Base-by-base conservation (phyloP, 192 early-diverging fungal species). In the Rhizoclosmatium globosum region DNA sequence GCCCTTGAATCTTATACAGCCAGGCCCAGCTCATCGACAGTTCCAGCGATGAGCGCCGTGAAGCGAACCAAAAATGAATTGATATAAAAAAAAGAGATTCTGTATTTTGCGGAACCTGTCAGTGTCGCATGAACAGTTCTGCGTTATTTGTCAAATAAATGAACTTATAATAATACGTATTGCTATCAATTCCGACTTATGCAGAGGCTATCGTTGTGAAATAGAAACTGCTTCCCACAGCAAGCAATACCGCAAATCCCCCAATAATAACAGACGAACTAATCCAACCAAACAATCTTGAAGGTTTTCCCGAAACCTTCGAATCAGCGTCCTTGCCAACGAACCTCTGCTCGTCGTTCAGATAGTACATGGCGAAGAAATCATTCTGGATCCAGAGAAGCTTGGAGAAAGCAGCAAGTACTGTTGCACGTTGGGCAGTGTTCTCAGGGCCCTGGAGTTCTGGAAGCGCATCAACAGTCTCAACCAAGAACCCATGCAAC, bases 321-420 rank as follows among this genome's bases (percentile, higher is more conserved):
- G 53, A 11, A 7, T 56, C 53, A 19, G 9, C 53, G 53, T 56
- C 53, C 7, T 56, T 7, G 7, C 60, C 60, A 6, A 62, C 31
- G 21, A 62, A 62, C 21, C 60, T 17, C 60, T 62, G n/a, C 17
- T 17, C 17, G 15, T 94, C 92, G 61, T 83, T 85, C 68, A 91
- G 89, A 60, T 95, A 94, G 69, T 92, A 94, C 80, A 87, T 87
- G 43, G 89, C 87, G 83, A 94, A 95, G 68, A 93, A 85, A 76
- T 95, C 94, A 77, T 92, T 95, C 85, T 95, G 94, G 62, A 95
- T 86, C 94, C 94, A 95, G 44, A 95, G 88, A 60, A 95, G 85
- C 84, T 94, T 95, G 78, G 86, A 88, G 72, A 93, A 95, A 4
- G 93, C 94, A 21, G 82, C 80, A 4, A 85, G 66, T 3, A 74